Base-by-base conservation (phyloP, 352 stramenopile species). In the Pythium phragmitis region DNA sequence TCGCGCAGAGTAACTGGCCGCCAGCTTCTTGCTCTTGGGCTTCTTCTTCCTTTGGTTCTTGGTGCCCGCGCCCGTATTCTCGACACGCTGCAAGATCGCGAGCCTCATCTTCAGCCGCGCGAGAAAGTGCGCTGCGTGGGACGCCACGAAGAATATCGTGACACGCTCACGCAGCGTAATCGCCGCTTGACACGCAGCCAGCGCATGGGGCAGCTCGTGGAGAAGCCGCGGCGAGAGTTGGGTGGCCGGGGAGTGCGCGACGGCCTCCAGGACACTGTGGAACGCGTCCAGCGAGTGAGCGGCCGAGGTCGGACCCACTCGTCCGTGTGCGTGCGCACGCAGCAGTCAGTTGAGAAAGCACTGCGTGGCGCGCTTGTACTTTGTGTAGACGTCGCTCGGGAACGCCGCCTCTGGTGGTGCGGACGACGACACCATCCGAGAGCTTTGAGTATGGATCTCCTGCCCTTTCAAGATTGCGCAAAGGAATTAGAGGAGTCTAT, bases 271-370 rank as follows among this genome's bases (percentile, higher is more conserved):
- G n/a, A 63, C 33, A 5, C 11, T 21, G 34, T 63, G 19, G 34
- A 63, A 63, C 26, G 26, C 26, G 4, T 30, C 26, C 26, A 2
- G 34, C n/a, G 37, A 47, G 51, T 39, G 21, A 65, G 28, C 37
- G 57, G 49, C 21, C 34, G 26, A 30, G 26, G 26, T 30, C 26
- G 26, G 26, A 3, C 14, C 46, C 46, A 33, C 26, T 13, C 28
- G 17, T 28, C 37, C 21, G 19, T 50, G 53, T 21, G 16, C 34
- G 7, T 17, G 34, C 14, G 36, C 57, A 19, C 57, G 59, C 28
- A 65, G 41, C 41, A 67, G 43, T 42, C 60, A 67, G 21, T 60
- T 30, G n/a, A 56, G 14, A 33, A 67, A 56, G 39, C 49, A 67
- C 23, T 54, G 33, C 16, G 50, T 67, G 5, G 60, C 33, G 42